Evolutionary conservation across 768 basidiomycete genomes (phyloP), one percentile per base, ranked within the genome.

Genomic region (Lentinula lateritia): DNA sequence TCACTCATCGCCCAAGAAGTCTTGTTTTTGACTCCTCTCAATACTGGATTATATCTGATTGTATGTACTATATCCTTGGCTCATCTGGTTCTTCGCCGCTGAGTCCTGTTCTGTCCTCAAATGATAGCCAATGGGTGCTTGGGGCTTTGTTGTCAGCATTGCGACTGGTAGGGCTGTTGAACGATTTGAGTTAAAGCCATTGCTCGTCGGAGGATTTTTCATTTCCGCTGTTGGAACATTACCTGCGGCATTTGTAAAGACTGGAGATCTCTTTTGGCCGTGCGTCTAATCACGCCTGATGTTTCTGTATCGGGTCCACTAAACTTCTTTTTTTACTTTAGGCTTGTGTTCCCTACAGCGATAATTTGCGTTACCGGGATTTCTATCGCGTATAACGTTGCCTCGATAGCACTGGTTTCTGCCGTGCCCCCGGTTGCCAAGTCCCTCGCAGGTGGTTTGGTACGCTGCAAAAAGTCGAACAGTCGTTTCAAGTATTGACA

Each of bases 1-100:
- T 50, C 53, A 10, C 56, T 61, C 38, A 61, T 58, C 48, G 52
- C 41, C 16, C 60, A 64, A 58, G 63, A 57, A 48, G 63, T 61
- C 46, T 35, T 61, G 42, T 61, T 58, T 50, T 54, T 58, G 46
- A 61, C 48, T 36, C 63, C 46, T 2, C 39, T 61, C 12, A 61
- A 52, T 16, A 61, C 61, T 36, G 61, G 61, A 5, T 20, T 61
- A 32, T 61, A 61, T 23, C 34, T 61, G 53, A 54, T 61, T 54
- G 61, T 61, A 42, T 3, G 61, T n/a, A n/a, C n/a, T n/a, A n/a
- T n/a, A n/a, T 48, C n/a, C 1, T 52, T 52, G 15, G 16, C 13
- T 52, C 2, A 28, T 28, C 28, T 5, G 6, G 13, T 12, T 35
- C 32, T 13, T 13, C 32, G 34, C 16, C 15, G 0, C 13, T 5